phyloP scores from a whole-genome alignment of 805 yeast genomes.

The Allodekkera sacchari region DNA sequence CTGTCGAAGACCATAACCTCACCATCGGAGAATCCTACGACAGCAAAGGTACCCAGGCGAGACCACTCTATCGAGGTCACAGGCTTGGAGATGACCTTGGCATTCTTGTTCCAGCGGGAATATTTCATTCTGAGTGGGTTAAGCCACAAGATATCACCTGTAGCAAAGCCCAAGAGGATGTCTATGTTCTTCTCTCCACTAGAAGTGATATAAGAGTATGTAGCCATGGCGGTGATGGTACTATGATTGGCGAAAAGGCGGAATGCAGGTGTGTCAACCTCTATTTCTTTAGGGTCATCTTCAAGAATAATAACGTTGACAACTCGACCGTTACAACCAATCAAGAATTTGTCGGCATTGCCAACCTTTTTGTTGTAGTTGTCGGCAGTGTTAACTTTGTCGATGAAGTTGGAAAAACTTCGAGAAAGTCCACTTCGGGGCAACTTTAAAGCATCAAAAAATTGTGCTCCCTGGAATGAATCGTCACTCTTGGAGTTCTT shows the following conservation, averaged over 20 bases:
- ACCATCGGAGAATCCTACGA: constrained; percentile 60
- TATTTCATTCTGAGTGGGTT: constrained; percentile 44
- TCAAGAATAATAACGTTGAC: constrained; percentile 37
- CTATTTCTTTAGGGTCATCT: constrained; percentile 29
- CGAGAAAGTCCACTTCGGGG: constrained; percentile 25
- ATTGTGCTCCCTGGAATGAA: constrained; percentile 1
- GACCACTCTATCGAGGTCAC: constrained; percentile 43
- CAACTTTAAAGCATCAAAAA: constrained; percentile 10
- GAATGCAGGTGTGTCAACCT: constrained; percentile 35
- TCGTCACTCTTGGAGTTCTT: neutral
- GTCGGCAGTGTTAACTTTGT: constrained; percentile 25
- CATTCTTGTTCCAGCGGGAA: constrained; percentile 44
- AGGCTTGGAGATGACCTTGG: constrained; percentile 32
- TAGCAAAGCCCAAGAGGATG: constrained; percentile 50
- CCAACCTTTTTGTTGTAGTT: constrained; percentile 20
- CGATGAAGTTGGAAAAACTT: constrained; percentile 27
- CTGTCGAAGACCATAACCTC: constrained; percentile 44
- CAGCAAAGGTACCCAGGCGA: constrained; percentile 35
- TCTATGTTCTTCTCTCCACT: constrained; percentile 34
- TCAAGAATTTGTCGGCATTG: constrained; percentile 25
- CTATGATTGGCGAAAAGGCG: constrained; percentile 31
- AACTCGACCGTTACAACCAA: constrained; percentile 42
- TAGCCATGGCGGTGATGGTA: constrained; percentile 32
- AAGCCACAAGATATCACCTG: constrained; percentile 60
- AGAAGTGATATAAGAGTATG: constrained; percentile 19